Conservation (phyloP, 2,329 filamentous ascomycete species). For the Exophiala sideris region DNA sequence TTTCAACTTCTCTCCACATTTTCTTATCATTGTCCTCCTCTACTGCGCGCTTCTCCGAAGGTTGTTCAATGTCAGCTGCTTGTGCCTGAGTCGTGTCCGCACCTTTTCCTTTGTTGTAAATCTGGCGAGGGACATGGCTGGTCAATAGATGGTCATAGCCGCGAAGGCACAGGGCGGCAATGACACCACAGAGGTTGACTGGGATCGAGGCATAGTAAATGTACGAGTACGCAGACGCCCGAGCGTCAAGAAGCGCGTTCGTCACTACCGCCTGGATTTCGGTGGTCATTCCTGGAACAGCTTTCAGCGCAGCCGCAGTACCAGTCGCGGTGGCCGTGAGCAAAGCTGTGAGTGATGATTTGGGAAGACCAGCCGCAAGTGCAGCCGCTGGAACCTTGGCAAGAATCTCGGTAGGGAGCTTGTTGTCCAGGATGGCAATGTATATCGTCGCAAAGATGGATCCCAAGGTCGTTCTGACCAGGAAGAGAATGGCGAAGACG, state of each 20-base stretch:
- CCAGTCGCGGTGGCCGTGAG: background rate
- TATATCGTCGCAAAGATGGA: background rate
- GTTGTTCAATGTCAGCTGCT: too few relatives aligned
- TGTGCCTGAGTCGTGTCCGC: background rate
- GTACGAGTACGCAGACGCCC: background rate
- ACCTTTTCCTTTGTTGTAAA: conserved; percentile 1
- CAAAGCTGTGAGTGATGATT: background rate
- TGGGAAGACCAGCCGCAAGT: background rate
- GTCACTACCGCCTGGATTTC: background rate
- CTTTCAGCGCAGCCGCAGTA: background rate
- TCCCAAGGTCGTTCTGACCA: background rate
- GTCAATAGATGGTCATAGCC: background rate
- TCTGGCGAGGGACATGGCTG: background rate
- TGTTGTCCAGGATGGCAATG: background rate
- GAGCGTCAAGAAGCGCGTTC: background rate
- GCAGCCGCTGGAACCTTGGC: background rate
- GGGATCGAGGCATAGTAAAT: conserved; percentile 1
- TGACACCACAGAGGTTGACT: background rate
- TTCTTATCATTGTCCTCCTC: too few relatives aligned
- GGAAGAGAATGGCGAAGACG: conserved; percentile 4
- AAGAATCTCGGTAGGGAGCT: background rate
- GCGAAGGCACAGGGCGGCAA: background rate
- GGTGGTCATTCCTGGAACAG: background rate
- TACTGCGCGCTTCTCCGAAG: too few relatives aligned
- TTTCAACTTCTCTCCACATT: too few relatives aligned